A percentile compares a stretch with the other conserved stretches of the same genome.
Conservation (phyloP, 257 asterid species). For the Nicotiana tabacum region DNA sequence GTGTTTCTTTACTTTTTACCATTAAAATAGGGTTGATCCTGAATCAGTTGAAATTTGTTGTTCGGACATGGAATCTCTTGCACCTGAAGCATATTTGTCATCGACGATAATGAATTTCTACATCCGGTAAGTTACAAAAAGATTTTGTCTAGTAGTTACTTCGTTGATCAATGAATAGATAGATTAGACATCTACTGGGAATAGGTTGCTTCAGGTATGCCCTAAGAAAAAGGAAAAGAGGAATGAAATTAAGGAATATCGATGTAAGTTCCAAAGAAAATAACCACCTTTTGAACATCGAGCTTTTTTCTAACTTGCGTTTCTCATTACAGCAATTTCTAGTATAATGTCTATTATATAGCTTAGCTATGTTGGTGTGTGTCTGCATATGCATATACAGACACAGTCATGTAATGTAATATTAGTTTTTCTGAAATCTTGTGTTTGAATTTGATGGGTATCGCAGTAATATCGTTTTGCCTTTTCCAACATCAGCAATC, state of each 20-base stretch:
- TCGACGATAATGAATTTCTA: conserved; percentile 75
- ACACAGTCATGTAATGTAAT: neutral
- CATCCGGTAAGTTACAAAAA: conserved; percentile 54
- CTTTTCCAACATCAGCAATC: conserved; percentile 4
- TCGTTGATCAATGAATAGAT: neutral
- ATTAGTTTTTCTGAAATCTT: neutral
- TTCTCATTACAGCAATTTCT: neutral
- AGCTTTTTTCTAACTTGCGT: neutral
- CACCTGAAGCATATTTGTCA: conserved; percentile 70
- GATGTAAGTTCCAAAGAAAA: neutral
- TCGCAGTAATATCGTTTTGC: neutral
- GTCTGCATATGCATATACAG: neutral
- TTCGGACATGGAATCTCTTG: conserved; percentile 73
- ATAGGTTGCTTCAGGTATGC: neutral
- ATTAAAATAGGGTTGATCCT: conserved; percentile 56
- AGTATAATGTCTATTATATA: neutral
- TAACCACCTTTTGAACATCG: neutral
- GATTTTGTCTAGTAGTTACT: neutral
- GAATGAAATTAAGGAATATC: neutral
- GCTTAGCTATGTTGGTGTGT: neutral
- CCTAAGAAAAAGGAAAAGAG: neutral
- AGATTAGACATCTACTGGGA: neutral
- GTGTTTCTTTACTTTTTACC: neutral
- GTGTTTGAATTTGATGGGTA: neutral
- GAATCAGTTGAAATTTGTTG: conserved; percentile 57